Evolutionary conservation across 1,284 basidiomycete species (phyloP), one percentile per base, ranked within the genome.

Genomic region (Leccinum subfulvum): DNA sequence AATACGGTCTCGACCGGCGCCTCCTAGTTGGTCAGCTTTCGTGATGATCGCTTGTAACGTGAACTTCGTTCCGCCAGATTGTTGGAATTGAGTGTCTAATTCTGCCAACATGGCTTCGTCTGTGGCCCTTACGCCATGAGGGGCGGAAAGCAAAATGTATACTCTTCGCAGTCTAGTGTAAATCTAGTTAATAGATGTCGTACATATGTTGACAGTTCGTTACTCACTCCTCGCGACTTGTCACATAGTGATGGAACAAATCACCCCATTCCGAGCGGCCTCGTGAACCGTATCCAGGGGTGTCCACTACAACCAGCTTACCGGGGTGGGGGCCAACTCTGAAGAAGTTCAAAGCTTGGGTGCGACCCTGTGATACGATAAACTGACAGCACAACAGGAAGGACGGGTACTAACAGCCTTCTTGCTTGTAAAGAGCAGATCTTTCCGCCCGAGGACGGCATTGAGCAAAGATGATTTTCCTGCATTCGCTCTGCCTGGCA

Each of bases 401-500:
- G 5, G 18, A 60, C 21, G 51, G 23, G n/a, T 23, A 69, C 85
- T 62, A 58, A 90, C 90, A 26, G 89, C 82, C 71, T 84, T 88
- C 65, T 85, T 87, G 72, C 89, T 90, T 0, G 84, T 87, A 39
- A 81, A 79, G 14, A 89, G 73, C 23, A 92, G 74, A 58, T 79
- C 76, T 53, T 74, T 85, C 52, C 87, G 77, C 1, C 84, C 84
- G 5, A 90, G 69, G 2, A 91, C 81, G 9, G 86, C 83, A 67
- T 91, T 92, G 21, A 91, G 79, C 26, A 92, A 74, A 1, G 87
- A 83, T 0, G 89, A 91, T 71, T 92, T 92, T 26, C 90, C 90
- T 18, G 81, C 85, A 69, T 92, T 92, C 5, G 90, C 84, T 62
- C 83, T 80, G 41, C 82, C 83, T 82, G 62, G 44, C 37, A 58